Evolutionary conservation across 179 eudicot species (phyloP).

Genomic region (Beta macrorhiza): DNA sequence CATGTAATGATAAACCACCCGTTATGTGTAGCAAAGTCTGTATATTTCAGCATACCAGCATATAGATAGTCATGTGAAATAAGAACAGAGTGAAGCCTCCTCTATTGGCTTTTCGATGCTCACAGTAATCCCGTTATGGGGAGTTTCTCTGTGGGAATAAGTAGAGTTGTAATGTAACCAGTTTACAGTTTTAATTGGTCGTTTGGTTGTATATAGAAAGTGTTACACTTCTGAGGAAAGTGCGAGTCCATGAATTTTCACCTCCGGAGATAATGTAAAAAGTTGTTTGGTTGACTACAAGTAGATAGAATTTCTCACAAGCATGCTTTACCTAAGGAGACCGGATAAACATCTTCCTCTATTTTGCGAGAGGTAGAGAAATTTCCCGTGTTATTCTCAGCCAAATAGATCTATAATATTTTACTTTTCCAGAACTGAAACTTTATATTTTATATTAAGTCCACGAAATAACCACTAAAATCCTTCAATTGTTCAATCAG

Average conservation of each 20-base stretch:
- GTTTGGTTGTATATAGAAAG: background rate
- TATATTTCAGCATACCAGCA: conserved; percentile 16
- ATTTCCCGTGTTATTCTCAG: no score
- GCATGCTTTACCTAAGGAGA: no score
- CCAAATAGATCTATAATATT: no score
- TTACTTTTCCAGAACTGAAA: no score
- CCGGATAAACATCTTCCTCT: no score
- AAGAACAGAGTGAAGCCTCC: background rate
- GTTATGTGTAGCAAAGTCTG: conserved; percentile 15
- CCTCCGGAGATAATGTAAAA: no score
- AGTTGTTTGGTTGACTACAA: no score
- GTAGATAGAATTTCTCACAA: no score
- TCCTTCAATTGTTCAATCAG: background rate
- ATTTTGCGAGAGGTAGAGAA: no score
- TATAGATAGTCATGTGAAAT: background rate
- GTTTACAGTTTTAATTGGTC: background rate
- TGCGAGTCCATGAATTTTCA: no score
- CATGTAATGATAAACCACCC: background rate
- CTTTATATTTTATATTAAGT: no score
- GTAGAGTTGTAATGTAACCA: background rate
- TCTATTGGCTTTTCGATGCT: conserved; percentile 6
- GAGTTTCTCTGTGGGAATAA: background rate
- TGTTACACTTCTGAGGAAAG: no score
- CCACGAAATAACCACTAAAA: background rate
- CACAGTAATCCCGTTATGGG: background rate